Evolutionary conservation across 2,329 filamentous ascomycete species (phyloP), one percentile per base, ranked within the genome.

Genomic region (Xylaria sp.): DNA sequence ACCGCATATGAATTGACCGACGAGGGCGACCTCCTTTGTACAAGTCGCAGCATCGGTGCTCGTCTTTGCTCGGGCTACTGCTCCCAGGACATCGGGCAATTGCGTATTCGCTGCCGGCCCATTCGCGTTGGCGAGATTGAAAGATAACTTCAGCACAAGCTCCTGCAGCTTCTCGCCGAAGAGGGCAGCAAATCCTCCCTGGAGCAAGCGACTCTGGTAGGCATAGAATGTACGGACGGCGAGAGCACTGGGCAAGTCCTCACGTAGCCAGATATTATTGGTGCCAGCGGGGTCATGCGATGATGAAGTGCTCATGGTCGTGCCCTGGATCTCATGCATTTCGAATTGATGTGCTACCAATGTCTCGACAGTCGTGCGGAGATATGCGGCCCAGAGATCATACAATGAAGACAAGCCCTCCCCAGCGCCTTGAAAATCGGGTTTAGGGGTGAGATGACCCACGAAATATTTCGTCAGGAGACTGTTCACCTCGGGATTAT

Each of bases 381-480:
- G 70, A 53, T 82, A 82, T 0, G 74, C 74, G 0, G 74, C 67
- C 78, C 79, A 83, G 6, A 80, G 70, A 56, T 80, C 76, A 49
- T 82, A 78, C 1, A 82, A 62, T 7, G 66, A 64, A 1, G 72
- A 71, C 17, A 82, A 66, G 7, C 81, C 78, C 0, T 71, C 65
- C 16, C 67, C 71, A 13, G 67, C 62, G 16, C 58, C 66, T n/a
- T 73, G 71, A 44, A 75, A 79, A 40, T 80, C 74, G 0, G 79
- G 78, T 64, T 82, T 81, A 1, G 76, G 72, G 0, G 76, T 75
- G 11, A 82, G 60, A 20, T 81, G 76, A 0, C 79, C 79, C 7
- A 82, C 75, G 48, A 81, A 81, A 60, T 83, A 83, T 39, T 81
- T 81, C 0, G 78, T 79, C 3, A 83, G 63, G 1, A 83, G 71